Conservation (phyloP, 805 yeast species). For the Yarrowia osloensis region DNA sequence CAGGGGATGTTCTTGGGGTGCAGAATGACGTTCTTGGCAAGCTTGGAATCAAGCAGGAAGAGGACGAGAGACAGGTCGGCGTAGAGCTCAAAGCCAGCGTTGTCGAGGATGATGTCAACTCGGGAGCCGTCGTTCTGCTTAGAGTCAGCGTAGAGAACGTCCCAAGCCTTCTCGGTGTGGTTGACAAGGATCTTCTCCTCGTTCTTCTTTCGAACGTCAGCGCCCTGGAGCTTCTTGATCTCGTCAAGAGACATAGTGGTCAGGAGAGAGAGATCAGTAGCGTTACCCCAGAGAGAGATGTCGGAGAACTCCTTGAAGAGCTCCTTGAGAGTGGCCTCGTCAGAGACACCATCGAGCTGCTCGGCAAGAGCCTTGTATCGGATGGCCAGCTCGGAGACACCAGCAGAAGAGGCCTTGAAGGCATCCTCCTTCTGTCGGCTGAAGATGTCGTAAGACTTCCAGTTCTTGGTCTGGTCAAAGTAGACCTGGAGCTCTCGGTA, state of each 20-base stretch:
- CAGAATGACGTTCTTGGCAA: conserved; percentile 64
- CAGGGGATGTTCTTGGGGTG: conserved; percentile 93
- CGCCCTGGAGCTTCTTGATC: conserved; percentile 87
- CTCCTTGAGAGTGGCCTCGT: conserved; percentile 50
- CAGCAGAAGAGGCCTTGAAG: conserved; percentile 70
- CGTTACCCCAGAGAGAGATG: conserved; percentile 96
- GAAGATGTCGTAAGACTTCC: conserved; percentile 73
- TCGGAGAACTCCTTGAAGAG: conserved; percentile 83
- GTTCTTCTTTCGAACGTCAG: conserved; percentile 77
- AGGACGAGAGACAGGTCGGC: conserved; percentile 73
- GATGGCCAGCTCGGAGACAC: conserved; percentile 78
- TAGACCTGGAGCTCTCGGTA: conserved; percentile 54
- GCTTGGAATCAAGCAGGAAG: conserved; percentile 68
- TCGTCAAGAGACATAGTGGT: conserved; percentile 76
- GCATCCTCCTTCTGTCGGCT: conserved; percentile 68
- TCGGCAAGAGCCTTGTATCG: conserved; percentile 52
- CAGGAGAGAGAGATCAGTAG: conserved; percentile 87
- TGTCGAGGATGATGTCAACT: conserved; percentile 84
- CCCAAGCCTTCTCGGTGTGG: conserved; percentile 73
- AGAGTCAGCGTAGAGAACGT: conserved; percentile 35
- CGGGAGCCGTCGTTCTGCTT: conserved; percentile 45
- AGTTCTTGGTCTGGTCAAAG: conserved; percentile 43
- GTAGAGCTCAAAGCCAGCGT: conserved; percentile 92
- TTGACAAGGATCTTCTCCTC: conserved; percentile 76
- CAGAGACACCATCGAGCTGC: conserved; percentile 41